Base-by-base conservation (phyloP, 805 yeast species). In the Ogataea methanolica region DNA sequence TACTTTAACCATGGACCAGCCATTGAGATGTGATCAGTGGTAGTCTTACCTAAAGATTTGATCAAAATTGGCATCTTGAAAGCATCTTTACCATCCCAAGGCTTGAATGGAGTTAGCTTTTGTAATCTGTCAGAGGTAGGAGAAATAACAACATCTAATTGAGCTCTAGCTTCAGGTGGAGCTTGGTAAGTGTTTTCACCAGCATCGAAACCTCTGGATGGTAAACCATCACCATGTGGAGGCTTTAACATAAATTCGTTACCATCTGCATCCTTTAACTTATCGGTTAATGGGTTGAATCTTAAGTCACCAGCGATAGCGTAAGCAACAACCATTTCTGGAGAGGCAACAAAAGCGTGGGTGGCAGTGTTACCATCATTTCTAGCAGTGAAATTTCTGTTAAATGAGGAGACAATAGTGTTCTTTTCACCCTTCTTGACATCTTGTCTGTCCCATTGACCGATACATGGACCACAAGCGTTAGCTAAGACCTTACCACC, bases 1-100 rank as follows among this genome's bases (percentile, higher is more conserved):
- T 92, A 92, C 79, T 92, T 92, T 82, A 92, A 87, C 99, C 99
- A 92, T 69, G 98, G 97, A 76, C 99, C 99, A 68, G 99, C 99
- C 96, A 89, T 91, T 66, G 98, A 92, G 66, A 92, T 92, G 78
- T 92, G 99, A 78, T 92, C 99, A 62, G 99, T 92, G 65, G 99
- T 92, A 71, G 97, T 91, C 82, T 92, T 92, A 77, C 97, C 98
- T 55, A 85, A 77, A 60, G 97, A 88, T 79, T 94, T 92, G 75
- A 92, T 88, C 75, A 92, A 83, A 63, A 92, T 92, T 73, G 97
- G 97, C 79, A 92, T 75, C 68, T 78, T 78, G 58, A 71, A 68
- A 63, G 95, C 89, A 69, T 92, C 98, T 79, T 89, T 86, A 71
- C 97, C 97, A 69, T 92, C 85, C 97, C 97, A 92, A 58, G 96